A percentile compares a stretch with the other conserved stretches of the same genome.
phyloP scores from a whole-genome alignment of 2,329 filamentous ascomycete genomes.

The Xylariales sp. region DNA sequence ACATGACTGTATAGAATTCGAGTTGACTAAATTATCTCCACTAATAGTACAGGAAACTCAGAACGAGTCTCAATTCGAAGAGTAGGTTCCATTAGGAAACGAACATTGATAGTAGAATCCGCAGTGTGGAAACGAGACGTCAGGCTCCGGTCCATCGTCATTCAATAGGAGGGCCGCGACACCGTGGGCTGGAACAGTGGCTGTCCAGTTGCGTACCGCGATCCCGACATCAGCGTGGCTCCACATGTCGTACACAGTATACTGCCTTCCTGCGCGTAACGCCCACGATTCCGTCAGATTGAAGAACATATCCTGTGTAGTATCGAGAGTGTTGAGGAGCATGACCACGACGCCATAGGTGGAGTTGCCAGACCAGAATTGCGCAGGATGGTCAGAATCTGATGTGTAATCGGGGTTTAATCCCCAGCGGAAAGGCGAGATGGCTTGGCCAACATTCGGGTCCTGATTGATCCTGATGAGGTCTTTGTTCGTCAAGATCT shows the following conservation, averaged over 20 bases:
- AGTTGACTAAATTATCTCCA: too few relatives aligned
- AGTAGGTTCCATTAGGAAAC: constrained; percentile 5
- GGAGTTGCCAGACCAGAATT: constrained; percentile 4
- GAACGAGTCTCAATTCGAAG: constrained; percentile 3
- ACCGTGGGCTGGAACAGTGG: constrained; percentile 1
- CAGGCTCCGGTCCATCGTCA: constrained; percentile 2
- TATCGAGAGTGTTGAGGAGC: constrained; percentile 5
- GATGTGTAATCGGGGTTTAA: constrained; percentile 4
- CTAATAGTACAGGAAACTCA: too few relatives aligned
- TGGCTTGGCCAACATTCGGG: neutral
- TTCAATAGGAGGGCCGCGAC: neutral
- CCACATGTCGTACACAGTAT: constrained; percentile 3
- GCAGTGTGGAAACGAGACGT: constrained; percentile 3
- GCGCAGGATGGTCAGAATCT: neutral
- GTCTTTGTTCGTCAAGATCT: constrained; percentile 2
- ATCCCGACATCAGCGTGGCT: neutral
- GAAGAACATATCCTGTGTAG: constrained; percentile 1
- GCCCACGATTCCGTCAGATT: constrained; percentile 5
- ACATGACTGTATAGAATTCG: too few relatives aligned
- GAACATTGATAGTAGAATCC: constrained; percentile 4
- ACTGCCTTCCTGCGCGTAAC: constrained; percentile 1
- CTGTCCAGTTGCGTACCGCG: constrained; percentile 1
- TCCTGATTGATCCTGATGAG: constrained; percentile 4
- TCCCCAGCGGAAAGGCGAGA: constrained; percentile 3
- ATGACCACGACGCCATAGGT: neutral